Evolutionary conservation across 495 filamentous ascomycete genomes (phyloP), one percentile per base, ranked within the genome.

Genomic region (Podospora pseudopauciseta): DNA sequence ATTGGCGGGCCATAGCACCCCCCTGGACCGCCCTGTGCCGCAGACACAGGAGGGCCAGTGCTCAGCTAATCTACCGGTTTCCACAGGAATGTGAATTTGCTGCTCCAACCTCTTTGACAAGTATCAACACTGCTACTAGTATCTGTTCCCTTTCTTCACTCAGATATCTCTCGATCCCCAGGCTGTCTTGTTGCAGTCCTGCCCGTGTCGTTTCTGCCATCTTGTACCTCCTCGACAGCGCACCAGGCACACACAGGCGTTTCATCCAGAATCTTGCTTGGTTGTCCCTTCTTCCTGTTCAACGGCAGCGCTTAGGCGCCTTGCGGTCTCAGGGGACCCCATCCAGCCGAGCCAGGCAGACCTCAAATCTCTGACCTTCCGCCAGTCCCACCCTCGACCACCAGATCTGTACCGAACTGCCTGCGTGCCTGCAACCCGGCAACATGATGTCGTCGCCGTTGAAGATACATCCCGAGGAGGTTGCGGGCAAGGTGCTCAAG

Each of bases 401-500:
- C 71, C 61, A 65, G 70, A 69, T 61, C 69, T 66, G 60, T 66
- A 60, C 70, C 69, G 53, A 62, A 32, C 63, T 63, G 53, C 57
- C 32, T 67, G 55, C 44, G 58, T 64, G 30, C 66, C 13, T 67
- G 74, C 55, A 77, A 74, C 69, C 65, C 71, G 71, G 30, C 61
- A 75, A 67, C 69, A 82, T 18, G 57, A 87, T 86, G 84, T 81
- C 84, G 73, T 86, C 84, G 67, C 85, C 85, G 65, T 81, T 81
- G 69, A 85, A 85, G 79, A 81, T 83, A 66, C 81, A 86, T 74
- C 88, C 88, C 26, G 88, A 88, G 67, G 86, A 84, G 74, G 90
- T 92, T 54, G 89, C 87, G 13, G 88, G 84, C 71, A 86, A 86
- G 79, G 90, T 93, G 62, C 77, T 92, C 67, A 85, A 88, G 78